phyloP scores from a whole-genome alignment of 2,329 filamentous ascomycete species.

The Dactylellina haptotyla region DNA sequence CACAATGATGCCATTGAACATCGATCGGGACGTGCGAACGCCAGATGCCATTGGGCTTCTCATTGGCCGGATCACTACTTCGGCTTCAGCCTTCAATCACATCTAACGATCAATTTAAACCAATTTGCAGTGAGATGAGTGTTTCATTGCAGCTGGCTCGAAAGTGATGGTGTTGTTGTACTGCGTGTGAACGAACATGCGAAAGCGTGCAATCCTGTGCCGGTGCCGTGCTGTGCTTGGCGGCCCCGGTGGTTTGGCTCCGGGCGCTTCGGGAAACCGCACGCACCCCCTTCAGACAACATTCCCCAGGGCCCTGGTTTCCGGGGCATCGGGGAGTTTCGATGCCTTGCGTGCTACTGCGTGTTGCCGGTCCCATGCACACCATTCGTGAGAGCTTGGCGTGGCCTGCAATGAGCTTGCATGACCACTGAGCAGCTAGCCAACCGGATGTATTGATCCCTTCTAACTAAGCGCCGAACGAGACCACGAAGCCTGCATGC shows the following conservation, averaged over 20 bases:
- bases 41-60: conserved; percentile 13
- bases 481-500: conserved; percentile 20
- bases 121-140: conserved; percentile 33
- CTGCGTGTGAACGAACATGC: background rate
- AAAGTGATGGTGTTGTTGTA: conserved; percentile 10
- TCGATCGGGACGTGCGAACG: conserved; percentile 36
- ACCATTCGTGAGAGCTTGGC: background rate
- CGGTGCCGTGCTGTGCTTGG: background rate
- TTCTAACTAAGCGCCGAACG: conserved; percentile 42
- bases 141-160: conserved; percentile 18
- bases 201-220: conserved; percentile 2
- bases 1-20: conserved; percentile 53
- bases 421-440: conserved; percentile 21
- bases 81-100: conserved; percentile 36
- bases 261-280: conserved; percentile 7
- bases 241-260: background rate
- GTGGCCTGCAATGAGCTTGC: conserved; percentile 1
- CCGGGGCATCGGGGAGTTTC: background rate
- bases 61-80: conserved; percentile 39
- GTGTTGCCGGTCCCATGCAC: background rate
- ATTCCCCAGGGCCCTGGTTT: background rate
- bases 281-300: background rate
- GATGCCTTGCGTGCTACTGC: background rate
- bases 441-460: conserved; percentile 46
- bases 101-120: conserved; percentile 22